These are phyloP conservation scores for Lactifluus rugatus DNA, from an alignment of 768 basidiomycete species.

Conservation along the genomic window DNA sequence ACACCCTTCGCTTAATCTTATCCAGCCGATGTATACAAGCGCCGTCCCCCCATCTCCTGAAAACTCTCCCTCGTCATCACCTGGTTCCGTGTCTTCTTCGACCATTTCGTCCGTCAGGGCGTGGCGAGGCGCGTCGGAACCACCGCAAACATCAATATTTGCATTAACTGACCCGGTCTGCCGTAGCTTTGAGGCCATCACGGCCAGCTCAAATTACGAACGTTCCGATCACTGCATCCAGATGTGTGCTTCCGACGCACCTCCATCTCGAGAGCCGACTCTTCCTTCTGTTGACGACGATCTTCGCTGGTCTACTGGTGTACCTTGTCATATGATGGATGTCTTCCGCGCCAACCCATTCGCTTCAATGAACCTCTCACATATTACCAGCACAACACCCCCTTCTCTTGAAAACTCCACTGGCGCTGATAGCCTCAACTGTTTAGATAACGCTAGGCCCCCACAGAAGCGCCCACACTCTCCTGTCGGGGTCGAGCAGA, in stretches of 20 bases:
- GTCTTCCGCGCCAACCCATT: slow-evolving; percentile 19
- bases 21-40: neutral
- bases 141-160: neutral
- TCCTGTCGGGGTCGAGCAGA: slow-evolving; percentile 1
- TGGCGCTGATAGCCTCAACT: neutral
- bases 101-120: slow-evolving; percentile 7
- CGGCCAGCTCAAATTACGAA: neutral
- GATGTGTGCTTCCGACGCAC: neutral
- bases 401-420: neutral
- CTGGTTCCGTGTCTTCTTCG: slow-evolving; percentile 7
- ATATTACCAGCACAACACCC: neutral
- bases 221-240: neutral
- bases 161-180: neutral
- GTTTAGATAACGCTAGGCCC: neutral
- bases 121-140: neutral
- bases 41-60: neutral
- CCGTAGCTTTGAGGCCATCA: neutral
- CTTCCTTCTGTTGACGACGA: neutral
- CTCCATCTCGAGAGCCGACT: neutral
- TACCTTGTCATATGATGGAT: slow-evolving; percentile 18
- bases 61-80: slow-evolving; percentile 1
- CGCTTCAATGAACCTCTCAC: neutral
- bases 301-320: slow-evolving; percentile 13
- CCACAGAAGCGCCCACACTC: slow-evolving; percentile 7
- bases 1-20: neutral